Base-by-base conservation (phyloP, 1,139 yeast genomes). In the Candida labiduridarum region DNA sequence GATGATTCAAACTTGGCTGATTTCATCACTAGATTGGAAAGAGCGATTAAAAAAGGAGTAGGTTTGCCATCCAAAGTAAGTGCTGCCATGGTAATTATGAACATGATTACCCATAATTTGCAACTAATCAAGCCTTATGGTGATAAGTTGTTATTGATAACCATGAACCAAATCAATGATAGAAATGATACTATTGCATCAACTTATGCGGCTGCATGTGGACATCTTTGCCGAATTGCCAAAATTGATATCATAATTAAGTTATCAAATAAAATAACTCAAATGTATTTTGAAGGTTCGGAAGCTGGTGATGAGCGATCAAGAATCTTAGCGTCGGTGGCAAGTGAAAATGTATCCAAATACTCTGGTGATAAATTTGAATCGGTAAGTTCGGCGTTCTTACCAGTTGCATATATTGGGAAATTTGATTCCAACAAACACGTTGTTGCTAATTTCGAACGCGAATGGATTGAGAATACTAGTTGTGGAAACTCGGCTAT, bases 51-150 rank as follows among this genome's bases (percentile, higher is more conserved):
- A 54, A 79, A 76, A 52, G 82, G 96, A 0, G 89, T 92, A 31
- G 99, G 98, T 0, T 74, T 94, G 30, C 97, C 98, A 0, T 90
- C 97, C 0, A 91, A 91, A 62, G 91, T 89, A 1, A 91, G 95
- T 41, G 91, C 94, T 0, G 82, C 96, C n/a, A 80, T 84, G 55
- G 85, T 92, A 0, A 66, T 91, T 22, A 89, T 87, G 7, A 78
- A 83, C 22, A 66, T 91, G 50, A 79, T 87, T 0, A 72, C 82
- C 25, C 78, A 84, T 55, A 84, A 87, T 58, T 65, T 78, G n/a
- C 76, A 77, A 33, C 62, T 80, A 19, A 65, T 83, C 11, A 74
- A 77, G 43, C 85, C 89, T 0, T 82, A 80, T 59, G 87, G 92
- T 9, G 88, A 85, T 49, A 69, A 74, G 14, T 67, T 92, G 15